phyloP scores from a whole-genome alignment of 106 monocot genomes.

The Allium sativum region DNA sequence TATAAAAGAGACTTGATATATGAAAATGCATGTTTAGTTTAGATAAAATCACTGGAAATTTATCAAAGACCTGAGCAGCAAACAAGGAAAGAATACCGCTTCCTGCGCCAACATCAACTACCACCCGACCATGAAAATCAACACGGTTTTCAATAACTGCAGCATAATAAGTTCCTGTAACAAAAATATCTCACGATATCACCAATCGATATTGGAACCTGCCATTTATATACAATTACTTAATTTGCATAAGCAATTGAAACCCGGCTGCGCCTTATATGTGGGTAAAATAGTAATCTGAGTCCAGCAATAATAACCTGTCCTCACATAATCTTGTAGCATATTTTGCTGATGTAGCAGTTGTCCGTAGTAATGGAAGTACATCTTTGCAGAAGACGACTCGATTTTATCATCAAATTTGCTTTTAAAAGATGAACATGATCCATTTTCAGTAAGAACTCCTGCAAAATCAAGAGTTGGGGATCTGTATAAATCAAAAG shows the following conservation, averaged over 20 bases:
- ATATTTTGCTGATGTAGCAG: conserved; percentile 98
- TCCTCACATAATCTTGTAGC: conserved; percentile 98
- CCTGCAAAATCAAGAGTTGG: conserved; percentile 17
- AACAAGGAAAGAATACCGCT: conserved; percentile 97
- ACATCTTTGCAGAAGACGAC: conserved; percentile 93
- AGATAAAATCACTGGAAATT: no score
- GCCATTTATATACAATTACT: background rate
- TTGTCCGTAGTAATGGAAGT: conserved; percentile 97
- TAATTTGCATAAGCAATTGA: background rate
- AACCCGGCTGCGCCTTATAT: background rate
- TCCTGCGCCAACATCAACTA: conserved; percentile 99
- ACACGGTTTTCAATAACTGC: conserved; percentile 82
- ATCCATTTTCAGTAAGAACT: conserved; percentile 55
- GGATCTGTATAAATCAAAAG: no score
- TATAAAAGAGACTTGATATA: no score
- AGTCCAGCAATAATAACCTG: conserved; percentile 43
- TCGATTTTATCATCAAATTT: conserved; percentile 98
- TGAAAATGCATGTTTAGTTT: no score
- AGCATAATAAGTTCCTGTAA: conserved; percentile 90
- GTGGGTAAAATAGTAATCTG: background rate
- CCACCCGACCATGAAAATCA: conserved; percentile 80
- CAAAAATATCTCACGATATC: background rate
- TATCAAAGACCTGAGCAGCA: conserved; percentile 76
- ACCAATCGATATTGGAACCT: background rate
- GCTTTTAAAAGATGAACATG: conserved; percentile 33